Conservation (phyloP, 495 filamentous ascomycete genomes). For the Daldinia concentrica region DNA sequence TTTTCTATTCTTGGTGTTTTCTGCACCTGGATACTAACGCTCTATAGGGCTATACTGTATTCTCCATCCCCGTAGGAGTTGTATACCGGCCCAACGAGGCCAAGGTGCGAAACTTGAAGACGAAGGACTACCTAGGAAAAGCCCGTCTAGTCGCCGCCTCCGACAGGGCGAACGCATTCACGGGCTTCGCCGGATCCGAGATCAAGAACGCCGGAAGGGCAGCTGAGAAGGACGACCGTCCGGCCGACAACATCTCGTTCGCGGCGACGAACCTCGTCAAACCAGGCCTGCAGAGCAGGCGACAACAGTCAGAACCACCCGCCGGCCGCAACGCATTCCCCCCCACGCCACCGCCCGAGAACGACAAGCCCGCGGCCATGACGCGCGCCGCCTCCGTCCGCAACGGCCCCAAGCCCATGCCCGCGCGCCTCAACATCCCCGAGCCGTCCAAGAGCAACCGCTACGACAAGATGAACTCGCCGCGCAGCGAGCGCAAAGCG, state of each 20-base stretch:
- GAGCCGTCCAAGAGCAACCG: slow-evolving; percentile 55
- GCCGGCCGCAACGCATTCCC: slow-evolving; percentile 86
- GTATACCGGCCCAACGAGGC: slow-evolving; percentile 95
- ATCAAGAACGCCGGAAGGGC: slow-evolving; percentile 64
- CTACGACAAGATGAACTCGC: slow-evolving; percentile 59
- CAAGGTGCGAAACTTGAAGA: slow-evolving; percentile 97
- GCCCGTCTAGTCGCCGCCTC: slow-evolving; percentile 92
- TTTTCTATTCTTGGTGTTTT: neutral
- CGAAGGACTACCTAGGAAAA: slow-evolving; percentile 96
- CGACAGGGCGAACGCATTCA: slow-evolving; percentile 77
- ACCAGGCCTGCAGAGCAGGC: slow-evolving; percentile 76
- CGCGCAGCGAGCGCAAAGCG: slow-evolving; percentile 53
- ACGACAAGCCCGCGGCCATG: slow-evolving; percentile 63
- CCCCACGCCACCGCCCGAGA: slow-evolving; percentile 93
- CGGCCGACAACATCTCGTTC: slow-evolving; percentile 81
- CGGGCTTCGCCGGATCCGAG: slow-evolving; percentile 78
- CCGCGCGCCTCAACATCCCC: slow-evolving; percentile 64
- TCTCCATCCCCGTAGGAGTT: slow-evolving; percentile 96
- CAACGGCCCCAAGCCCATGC: slow-evolving; percentile 62
- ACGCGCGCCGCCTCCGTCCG: slow-evolving; percentile 64
- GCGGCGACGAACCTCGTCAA: slow-evolving; percentile 92
- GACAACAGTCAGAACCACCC: slow-evolving; percentile 88
- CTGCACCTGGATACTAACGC: slow-evolving; percentile 29
- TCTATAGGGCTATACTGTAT: slow-evolving; percentile 91
- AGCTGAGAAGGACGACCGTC: slow-evolving; percentile 72